These are phyloP conservation scores for Hanseniaspora lindneri DNA, from an alignment of 805 yeast species.

Conservation along the genomic window DNA sequence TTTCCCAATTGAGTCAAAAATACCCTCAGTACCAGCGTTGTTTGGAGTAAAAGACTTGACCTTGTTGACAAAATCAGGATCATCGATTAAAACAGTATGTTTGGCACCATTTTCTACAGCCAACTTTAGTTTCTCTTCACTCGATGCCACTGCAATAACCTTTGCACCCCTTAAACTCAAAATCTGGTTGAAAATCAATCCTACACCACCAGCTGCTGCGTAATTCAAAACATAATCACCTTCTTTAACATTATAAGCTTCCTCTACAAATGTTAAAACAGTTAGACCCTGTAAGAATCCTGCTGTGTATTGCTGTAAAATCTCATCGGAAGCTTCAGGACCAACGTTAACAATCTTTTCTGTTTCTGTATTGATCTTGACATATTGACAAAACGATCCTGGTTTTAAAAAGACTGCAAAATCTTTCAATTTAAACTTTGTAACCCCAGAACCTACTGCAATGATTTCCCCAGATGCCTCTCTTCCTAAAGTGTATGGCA, in stretches of 20 bases:
- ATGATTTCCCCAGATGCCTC: slow-evolving; percentile 64
- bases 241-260: slow-evolving; percentile 52
- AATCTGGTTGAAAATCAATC: slow-evolving; percentile 58
- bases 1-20: slow-evolving; percentile 68
- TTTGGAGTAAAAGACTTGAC: slow-evolving; percentile 44
- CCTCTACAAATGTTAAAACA: slow-evolving; percentile 56
- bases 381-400: slow-evolving; percentile 62
- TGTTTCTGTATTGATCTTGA: slow-evolving; percentile 34
- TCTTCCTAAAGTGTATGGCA: slow-evolving; percentile 60
- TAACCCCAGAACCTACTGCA: slow-evolving; percentile 49
- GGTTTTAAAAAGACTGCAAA: slow-evolving; percentile 46
- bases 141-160: slow-evolving; percentile 76
- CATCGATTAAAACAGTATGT: slow-evolving; percentile 42
- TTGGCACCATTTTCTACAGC: slow-evolving; percentile 73
- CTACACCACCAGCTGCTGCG: slow-evolving; percentile 97
- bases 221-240: slow-evolving; percentile 67
- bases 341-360: slow-evolving; percentile 40
- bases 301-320: slow-evolving; percentile 47
- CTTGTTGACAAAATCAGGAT: slow-evolving; percentile 44
- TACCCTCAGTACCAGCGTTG: slow-evolving; percentile 56
- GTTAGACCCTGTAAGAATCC: slow-evolving; percentile 64
- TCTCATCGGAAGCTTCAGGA: slow-evolving; percentile 33
- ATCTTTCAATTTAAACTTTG: slow-evolving; percentile 52
- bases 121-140: slow-evolving; percentile 53
- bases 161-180: slow-evolving; percentile 54